Evolutionary conservation across 2,329 filamentous ascomycete species (phyloP).

Genomic region (Penicillium decumbens): DNA sequence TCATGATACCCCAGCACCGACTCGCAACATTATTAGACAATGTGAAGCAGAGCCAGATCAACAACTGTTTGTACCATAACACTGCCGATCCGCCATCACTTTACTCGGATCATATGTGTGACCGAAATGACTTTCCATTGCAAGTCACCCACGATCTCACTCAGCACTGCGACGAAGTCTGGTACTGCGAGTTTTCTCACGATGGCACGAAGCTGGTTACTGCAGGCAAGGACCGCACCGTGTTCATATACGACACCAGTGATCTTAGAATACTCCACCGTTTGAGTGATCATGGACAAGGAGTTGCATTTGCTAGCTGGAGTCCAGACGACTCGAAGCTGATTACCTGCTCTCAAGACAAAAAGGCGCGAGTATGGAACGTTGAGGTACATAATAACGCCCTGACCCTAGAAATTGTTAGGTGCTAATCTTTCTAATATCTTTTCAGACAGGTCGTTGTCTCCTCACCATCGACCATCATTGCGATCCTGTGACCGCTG

Average conservation of each 20-base stretch:
- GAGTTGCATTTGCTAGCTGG: slow-evolving; percentile 80
- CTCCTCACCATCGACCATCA: slow-evolving; percentile 65
- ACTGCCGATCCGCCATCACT: slow-evolving; percentile 72
- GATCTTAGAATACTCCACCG: slow-evolving; percentile 62
- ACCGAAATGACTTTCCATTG: slow-evolving; percentile 72
- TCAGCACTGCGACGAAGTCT: slow-evolving; percentile 76
- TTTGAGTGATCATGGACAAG: slow-evolving; percentile 62
- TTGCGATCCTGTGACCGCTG: slow-evolving; percentile 78
- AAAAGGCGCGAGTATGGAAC: slow-evolving; percentile 71
- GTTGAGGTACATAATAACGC: slow-evolving; percentile 51
- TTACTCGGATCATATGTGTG: slow-evolving; percentile 83
- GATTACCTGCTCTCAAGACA: slow-evolving; percentile 75
- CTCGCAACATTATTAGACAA: slow-evolving; percentile 75
- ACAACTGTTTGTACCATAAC: slow-evolving; percentile 83
- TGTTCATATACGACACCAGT: slow-evolving; percentile 76
- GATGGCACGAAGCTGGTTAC: slow-evolving; percentile 78
- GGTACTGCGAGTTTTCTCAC: slow-evolving; percentile 86
- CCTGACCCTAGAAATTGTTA: background rate
- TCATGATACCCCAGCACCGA: slow-evolving; percentile 93
- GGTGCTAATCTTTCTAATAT: background rate
- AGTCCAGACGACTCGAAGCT: slow-evolving; percentile 86
- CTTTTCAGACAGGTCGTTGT: slow-evolving; percentile 56
- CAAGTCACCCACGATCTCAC: slow-evolving; percentile 65
- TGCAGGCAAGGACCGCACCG: slow-evolving; percentile 67
- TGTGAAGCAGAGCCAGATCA: slow-evolving; percentile 78